Conservation (phyloP, 2,329 filamentous ascomycete genomes). For the Neocatenulostroma microsporum region DNA sequence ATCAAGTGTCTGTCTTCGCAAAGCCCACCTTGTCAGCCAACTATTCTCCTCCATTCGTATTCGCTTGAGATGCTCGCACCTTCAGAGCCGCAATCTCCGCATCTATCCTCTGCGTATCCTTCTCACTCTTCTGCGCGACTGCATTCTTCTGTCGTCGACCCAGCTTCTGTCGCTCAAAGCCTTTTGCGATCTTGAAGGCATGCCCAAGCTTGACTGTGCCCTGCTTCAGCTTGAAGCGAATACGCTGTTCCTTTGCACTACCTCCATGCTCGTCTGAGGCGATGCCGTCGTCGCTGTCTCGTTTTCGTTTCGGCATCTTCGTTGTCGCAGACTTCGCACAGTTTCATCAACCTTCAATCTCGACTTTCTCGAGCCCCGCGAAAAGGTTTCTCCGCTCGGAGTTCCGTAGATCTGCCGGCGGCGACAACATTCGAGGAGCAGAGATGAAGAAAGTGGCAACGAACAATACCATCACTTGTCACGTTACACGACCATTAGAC, state of each 20-base stretch:
- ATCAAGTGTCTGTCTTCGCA: conserved; percentile 42
- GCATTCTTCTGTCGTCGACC: conserved; percentile 54
- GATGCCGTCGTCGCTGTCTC: conserved; percentile 15
- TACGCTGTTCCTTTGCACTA: conserved; percentile 34
- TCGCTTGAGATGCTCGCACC: conserved; percentile 29
- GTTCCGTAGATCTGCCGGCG: too few species aligned
- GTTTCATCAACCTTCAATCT: too few species aligned
- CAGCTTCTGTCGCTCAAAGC: conserved; percentile 70
- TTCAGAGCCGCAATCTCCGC: conserved; percentile 54
- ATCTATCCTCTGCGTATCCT: conserved; percentile 52
- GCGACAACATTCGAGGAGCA: too few species aligned
- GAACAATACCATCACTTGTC: too few species aligned
- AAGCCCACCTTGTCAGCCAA: conserved; percentile 9
- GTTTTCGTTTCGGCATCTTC: conserved; percentile 30
- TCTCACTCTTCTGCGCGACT: conserved; percentile 35
- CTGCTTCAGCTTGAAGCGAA: conserved; percentile 45
- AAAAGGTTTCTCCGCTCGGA: too few species aligned
- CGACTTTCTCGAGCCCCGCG: too few species aligned
- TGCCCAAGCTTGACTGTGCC: conserved; percentile 55
- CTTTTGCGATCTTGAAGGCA: conserved; percentile 64
- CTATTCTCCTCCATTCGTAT: neutral
- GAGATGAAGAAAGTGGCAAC: too few species aligned
- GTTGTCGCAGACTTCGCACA: too few species aligned
- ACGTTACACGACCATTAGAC: too few species aligned
- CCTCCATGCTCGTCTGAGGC: conserved; percentile 20